Conservation (phyloP, 192 early-diverging fungal species). For the Phycomyces nitens region DNA sequence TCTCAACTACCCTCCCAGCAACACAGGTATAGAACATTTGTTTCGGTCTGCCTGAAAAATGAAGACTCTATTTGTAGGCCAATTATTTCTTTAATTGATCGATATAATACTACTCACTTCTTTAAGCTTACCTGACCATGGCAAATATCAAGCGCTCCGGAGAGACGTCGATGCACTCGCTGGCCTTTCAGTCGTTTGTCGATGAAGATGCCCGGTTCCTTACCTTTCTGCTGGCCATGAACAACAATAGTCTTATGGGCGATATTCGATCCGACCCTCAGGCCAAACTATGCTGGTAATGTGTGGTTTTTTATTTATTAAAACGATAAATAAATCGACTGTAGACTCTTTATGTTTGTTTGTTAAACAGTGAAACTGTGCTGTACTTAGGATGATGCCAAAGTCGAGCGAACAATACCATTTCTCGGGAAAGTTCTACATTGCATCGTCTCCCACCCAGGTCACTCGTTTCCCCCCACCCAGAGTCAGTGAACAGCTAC, state of each 20-base stretch:
- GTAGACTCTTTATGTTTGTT: too few species aligned
- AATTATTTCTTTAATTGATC: too few species aligned
- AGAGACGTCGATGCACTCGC: conserved; percentile 50
- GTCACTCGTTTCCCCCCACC: conserved; percentile 64
- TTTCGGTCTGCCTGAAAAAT: background rate
- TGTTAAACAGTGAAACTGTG: too few species aligned
- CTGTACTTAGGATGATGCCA: conserved; percentile 73
- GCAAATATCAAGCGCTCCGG: conserved; percentile 40
- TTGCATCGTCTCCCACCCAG: conserved; percentile 62
- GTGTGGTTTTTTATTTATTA: background rate
- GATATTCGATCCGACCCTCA: conserved; percentile 63
- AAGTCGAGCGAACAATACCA: conserved; percentile 66
- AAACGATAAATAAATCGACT: background rate
- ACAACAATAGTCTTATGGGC: conserved; percentile 65
- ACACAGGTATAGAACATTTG: background rate
- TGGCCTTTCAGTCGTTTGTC: conserved; percentile 68
- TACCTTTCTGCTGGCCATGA: conserved; percentile 61
- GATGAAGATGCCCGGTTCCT: conserved; percentile 58
- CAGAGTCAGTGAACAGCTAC: conserved; percentile 34
- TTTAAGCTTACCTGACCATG: conserved; percentile 32
- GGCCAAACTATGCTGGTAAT: conserved; percentile 65
- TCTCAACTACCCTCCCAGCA: conserved; percentile 20
- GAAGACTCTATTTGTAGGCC: background rate
- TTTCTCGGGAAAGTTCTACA: conserved; percentile 66
- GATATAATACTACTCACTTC: too few species aligned